phyloP scores from a whole-genome alignment of 306 rosid species.

The Cicer pinnatifidum region DNA sequence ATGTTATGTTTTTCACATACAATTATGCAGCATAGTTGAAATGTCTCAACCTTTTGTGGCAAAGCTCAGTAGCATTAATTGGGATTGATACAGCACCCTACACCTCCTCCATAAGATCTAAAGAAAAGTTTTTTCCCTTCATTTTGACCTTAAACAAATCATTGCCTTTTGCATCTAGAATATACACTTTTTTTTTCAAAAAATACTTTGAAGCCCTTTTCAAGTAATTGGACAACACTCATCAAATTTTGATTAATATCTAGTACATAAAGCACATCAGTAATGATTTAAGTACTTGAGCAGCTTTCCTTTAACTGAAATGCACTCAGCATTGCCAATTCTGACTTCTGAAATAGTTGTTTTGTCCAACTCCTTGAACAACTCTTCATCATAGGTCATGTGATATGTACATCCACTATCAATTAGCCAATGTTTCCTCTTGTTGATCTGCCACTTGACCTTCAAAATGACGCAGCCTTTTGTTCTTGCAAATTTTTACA shows the following conservation, averaged over 20 bases:
- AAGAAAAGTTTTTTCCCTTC: background rate
- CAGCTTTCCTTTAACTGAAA: background rate
- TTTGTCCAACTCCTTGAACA: background rate
- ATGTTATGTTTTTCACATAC: background rate
- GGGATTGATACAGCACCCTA: background rate
- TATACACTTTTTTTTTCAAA: background rate
- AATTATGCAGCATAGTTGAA: background rate
- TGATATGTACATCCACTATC: background rate
- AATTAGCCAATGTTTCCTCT: background rate
- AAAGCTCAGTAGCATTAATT: background rate
- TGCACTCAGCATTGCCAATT: slow-evolving; percentile 7
- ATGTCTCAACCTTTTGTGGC: background rate
- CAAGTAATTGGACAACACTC: background rate
- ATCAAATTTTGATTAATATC: slow-evolving; percentile 6
- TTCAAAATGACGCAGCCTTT: background rate
- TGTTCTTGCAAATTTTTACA: slow-evolving; percentile 20
- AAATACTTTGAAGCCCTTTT: background rate
- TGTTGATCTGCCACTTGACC: slow-evolving; percentile 6
- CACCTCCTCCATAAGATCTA: background rate
- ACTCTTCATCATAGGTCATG: background rate
- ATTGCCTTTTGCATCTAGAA: background rate
- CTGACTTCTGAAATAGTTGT: slow-evolving; percentile 1
- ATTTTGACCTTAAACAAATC: background rate
- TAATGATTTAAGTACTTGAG: background rate
- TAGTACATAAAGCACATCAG: background rate